Evolutionary conservation across 257 asterid species (phyloP).

Genomic region (Parsonsia alboflavescens): DNA sequence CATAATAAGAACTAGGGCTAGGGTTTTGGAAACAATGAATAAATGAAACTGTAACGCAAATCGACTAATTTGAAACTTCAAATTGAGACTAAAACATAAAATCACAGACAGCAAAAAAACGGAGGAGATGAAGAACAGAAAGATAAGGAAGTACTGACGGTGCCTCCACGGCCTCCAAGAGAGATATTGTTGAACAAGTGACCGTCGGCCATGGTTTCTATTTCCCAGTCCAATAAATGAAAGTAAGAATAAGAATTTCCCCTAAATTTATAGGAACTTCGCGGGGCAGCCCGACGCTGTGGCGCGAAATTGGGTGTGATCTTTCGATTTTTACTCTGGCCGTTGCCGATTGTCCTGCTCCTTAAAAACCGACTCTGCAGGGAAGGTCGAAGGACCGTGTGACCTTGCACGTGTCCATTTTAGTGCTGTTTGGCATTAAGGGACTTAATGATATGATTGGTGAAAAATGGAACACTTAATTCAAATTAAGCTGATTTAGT

Average conservation of each 20-base stretch:
- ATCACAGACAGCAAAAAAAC: not conserved
- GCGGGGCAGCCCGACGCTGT: not conserved
- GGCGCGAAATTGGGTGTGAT: conserved; percentile 22
- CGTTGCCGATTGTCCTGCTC: not conserved
- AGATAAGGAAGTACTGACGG: conserved; percentile 38
- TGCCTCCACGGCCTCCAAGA: conserved; percentile 90
- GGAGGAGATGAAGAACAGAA: not conserved
- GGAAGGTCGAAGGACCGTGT: no score
- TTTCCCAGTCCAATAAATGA: not conserved
- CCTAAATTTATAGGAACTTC: not conserved
- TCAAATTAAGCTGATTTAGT: no score
- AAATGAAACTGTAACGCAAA: not conserved
- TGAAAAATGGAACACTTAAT: no score
- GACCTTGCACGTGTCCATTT: no score
- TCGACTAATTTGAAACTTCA: not conserved
- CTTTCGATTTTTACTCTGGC: no score
- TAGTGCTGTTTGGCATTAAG: no score
- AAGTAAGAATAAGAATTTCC: not conserved
- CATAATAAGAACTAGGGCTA: conserved; percentile 3
- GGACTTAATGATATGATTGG: no score
- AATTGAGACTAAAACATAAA: not conserved
- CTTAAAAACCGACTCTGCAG: not conserved
- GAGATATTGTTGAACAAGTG: conserved; percentile 69
- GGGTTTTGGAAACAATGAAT: conserved; percentile 11
- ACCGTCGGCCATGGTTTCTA: conserved; percentile 62